Base-by-base conservation (phyloP, 106 monocot species). In the Amphibolis antarctica region DNA sequence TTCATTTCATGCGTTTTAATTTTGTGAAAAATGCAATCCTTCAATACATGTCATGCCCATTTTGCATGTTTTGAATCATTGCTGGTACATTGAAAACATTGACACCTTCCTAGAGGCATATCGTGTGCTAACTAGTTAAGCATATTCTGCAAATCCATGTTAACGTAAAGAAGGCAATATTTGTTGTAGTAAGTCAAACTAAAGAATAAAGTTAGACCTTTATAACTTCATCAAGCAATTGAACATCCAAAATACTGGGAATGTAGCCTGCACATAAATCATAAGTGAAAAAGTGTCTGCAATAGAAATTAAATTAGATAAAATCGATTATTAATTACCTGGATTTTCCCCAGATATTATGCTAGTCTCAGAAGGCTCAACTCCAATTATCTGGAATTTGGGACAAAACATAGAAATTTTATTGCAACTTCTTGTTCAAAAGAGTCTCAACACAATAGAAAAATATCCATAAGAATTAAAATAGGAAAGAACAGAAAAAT, bases 321-420 rank as follows among this genome's bases (percentile, higher is more conserved):
- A 43, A 57, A 14, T 60, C 29, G 4, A 48, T 44, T 26, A 17
- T 9, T 63, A 14, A 20, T 28, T 9, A 86, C 94, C 94, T 78
- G 90, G 82, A 63, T 80, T 84, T 42, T 80, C 86, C 49, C 90
- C 96, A 58, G 86, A 90, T 60, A 96, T 81, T 10, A 84, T 71
- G 70, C 84, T 96, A 53, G 78, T 85, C 76, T 96, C 96, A 56
- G 96, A 81, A 74, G 96, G 96, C 63, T 90, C 96, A 26, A 90
- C 96, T 56, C 96, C 96, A 67, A 96, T 90, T 27, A 96, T 75
- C 94, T 96, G 46, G 15, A 60, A 46, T 26, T 46, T 45, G 26
- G 25, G 69, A 47, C 10, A 65, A 53, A 18, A 53, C 9, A 44
- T 45, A 17, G n/a, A 15, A 12, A n/a, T 29, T 10, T 15, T 18